A percentile compares a stretch with the other conserved stretches of the same genome.
Evolutionary conservation across 2,329 filamentous ascomycete species (phyloP).

Genomic region (Calycina marina): DNA sequence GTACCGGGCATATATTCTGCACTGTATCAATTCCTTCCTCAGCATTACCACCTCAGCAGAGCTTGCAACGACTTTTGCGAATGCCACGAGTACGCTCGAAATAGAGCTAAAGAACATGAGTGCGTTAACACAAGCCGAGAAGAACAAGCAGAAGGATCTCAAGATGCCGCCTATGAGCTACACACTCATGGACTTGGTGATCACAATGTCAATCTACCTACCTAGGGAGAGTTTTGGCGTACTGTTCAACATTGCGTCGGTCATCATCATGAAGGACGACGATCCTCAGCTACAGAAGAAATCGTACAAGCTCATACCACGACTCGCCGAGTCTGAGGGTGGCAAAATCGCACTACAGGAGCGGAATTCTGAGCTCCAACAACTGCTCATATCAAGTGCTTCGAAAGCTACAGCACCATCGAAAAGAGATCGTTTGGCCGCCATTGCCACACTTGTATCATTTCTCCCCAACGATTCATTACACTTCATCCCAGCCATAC

Average conservation of each 20-base stretch:
- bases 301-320: conserved; percentile 93
- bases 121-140: conserved; percentile 47
- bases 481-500: conserved; percentile 82
- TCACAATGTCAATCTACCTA: conserved; percentile 89
- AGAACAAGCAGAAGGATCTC: conserved; percentile 48
- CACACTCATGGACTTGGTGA: conserved; percentile 91
- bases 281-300: conserved; percentile 97
- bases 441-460: conserved; percentile 67
- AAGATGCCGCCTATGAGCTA: conserved; percentile 86
- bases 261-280: conserved; percentile 65
- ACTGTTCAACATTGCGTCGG: conserved; percentile 74
- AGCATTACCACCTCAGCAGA: conserved; percentile 71
- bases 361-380: conserved; percentile 64
- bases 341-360: conserved; percentile 65
- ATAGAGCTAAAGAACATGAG: conserved; percentile 45
- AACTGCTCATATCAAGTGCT: conserved; percentile 62
- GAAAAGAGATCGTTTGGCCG: conserved; percentile 70
- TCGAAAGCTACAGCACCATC: conserved; percentile 81
- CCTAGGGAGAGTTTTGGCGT: conserved; percentile 72
- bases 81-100: conserved; percentile 74
- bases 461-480: conserved; percentile 64
- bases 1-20: conserved; percentile 76
- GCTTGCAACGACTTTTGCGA: conserved; percentile 74
- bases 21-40: conserved; percentile 88
- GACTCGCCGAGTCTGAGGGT: conserved; percentile 66